Evolutionary conservation across 2,329 filamentous ascomycete genomes (phyloP), one percentile per base, ranked within the genome.

Genomic region (Lomentospora prolificans): DNA sequence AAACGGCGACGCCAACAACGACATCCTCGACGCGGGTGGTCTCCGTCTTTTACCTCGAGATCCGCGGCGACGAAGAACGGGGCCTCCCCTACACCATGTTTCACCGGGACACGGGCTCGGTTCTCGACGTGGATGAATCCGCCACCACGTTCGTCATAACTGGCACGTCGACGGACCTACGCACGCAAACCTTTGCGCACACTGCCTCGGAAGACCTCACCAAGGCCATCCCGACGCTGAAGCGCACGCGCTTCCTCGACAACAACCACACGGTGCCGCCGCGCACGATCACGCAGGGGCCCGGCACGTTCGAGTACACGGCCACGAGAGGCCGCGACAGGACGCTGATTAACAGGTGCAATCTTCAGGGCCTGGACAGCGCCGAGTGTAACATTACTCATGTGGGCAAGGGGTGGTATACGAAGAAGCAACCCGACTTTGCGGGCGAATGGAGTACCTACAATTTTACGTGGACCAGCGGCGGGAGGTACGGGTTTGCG

Each of bases 341-440:
- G 33, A 64, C 63, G 1, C 22, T 65, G 17, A 55, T 65, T 27
- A 65, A 64, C 58, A 59, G 59, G 41, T 65, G 62, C 60, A 53
- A 57, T 24, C 63, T 65, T 17, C 62, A 61, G 58, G 64, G 64
- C 44, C 62, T 61, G 9, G 60, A 19, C 31, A 53, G 57, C 30
- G 64, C 64, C 5, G 55, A 55, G 3, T 66, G 63, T 60, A 62
- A 63, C 56, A 55, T 66, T 36, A 66, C 64, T 5, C 62, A 66
- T 58, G 59, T 64, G 14, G 64, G 64, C 30, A 48, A 51, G 30
- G 58, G 56, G 12, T 65, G 64, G 63, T 65, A 66, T 59, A 60
- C 64, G 24, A 57, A 30, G 17, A 55, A 62, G 56, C 30, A 48
- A n/a, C 36, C 36, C 9, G 31, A 25, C 33, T 53, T 52, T 25